phyloP scores from a whole-genome alignment of 345 rosid genomes.

The Arabis alpina region DNA sequence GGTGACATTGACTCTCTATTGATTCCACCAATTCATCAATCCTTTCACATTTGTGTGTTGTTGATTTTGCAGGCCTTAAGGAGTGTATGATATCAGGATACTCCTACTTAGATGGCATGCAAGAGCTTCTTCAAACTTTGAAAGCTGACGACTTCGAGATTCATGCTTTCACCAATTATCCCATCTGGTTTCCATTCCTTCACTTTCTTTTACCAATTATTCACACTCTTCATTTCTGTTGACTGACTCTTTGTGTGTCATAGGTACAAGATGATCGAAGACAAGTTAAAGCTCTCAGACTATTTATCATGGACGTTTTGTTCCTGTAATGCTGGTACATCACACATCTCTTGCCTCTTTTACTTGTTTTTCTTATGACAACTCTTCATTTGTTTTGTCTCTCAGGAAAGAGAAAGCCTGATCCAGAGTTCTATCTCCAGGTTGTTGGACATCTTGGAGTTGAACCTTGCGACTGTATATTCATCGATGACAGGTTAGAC shows the following conservation, averaged over 20 bases:
- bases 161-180: slow-evolving; percentile 95
- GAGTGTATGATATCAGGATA: slow-evolving; percentile 71
- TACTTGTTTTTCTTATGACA: neutral
- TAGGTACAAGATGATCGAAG: slow-evolving; percentile 83
- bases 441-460: slow-evolving; percentile 65
- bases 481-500: slow-evolving; percentile 81
- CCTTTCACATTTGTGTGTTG: neutral
- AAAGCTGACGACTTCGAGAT: slow-evolving; percentile 66
- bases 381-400: slow-evolving; percentile 19
- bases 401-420: slow-evolving; percentile 94
- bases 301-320: slow-evolving; percentile 95
- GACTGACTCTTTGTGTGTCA: slow-evolving; percentile 12
- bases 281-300: slow-evolving; percentile 68
- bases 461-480: slow-evolving; percentile 73
- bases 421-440: slow-evolving; percentile 67
- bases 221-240: neutral
- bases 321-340: slow-evolving; percentile 67
- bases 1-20: slow-evolving; percentile 48
- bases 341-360: slow-evolving; percentile 29
- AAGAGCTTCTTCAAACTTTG: slow-evolving; percentile 63
- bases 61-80: slow-evolving; percentile 64
- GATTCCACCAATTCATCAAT: neutral
- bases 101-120: slow-evolving; percentile 76
- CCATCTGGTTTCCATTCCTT: slow-evolving; percentile 60
- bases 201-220: slow-evolving; percentile 11